phyloP scores from a whole-genome alignment of 345 rosid species.

The Turnera subulata region DNA sequence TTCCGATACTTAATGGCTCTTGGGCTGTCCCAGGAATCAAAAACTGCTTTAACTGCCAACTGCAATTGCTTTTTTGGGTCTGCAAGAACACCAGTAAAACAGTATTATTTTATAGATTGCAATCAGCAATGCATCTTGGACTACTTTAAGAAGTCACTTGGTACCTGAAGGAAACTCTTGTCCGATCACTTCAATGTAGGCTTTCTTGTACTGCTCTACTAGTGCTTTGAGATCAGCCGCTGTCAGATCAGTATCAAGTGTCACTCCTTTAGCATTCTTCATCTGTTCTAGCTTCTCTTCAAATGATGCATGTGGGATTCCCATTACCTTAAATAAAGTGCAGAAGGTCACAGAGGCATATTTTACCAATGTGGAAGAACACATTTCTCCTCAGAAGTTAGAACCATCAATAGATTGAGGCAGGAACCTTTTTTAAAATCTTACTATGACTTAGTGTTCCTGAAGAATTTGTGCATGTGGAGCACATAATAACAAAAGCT shows the following conservation, averaged over 20 bases:
- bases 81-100: slow-evolving; percentile 17
- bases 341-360: background rate
- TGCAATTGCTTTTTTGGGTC: slow-evolving; percentile 76
- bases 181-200: slow-evolving; percentile 57
- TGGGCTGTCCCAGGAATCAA: slow-evolving; percentile 92
- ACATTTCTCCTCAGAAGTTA: too few species aligned
- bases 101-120: background rate
- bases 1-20: slow-evolving; percentile 78
- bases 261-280: slow-evolving; percentile 60
- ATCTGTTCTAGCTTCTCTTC: slow-evolving; percentile 68
- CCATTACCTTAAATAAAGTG: slow-evolving; percentile 59
- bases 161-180: slow-evolving; percentile 83
- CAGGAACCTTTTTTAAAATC: background rate
- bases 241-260: slow-evolving; percentile 63
- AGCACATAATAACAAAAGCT: background rate
- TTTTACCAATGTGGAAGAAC: too few species aligned
- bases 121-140: background rate
- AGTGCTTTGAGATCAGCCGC: slow-evolving; percentile 78
- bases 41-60: slow-evolving; percentile 71
- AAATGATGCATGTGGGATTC: slow-evolving; percentile 72
- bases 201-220: slow-evolving; percentile 78
- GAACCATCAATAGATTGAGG: too few species aligned
- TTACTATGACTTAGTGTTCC: too few species aligned
- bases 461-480: background rate
- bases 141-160: background rate